A percentile compares a stretch with the other conserved stretches of the same genome.
Evolutionary conservation across 495 filamentous ascomycete species (phyloP).

Genomic region (Pseudomonodictys pantanalensis): DNA sequence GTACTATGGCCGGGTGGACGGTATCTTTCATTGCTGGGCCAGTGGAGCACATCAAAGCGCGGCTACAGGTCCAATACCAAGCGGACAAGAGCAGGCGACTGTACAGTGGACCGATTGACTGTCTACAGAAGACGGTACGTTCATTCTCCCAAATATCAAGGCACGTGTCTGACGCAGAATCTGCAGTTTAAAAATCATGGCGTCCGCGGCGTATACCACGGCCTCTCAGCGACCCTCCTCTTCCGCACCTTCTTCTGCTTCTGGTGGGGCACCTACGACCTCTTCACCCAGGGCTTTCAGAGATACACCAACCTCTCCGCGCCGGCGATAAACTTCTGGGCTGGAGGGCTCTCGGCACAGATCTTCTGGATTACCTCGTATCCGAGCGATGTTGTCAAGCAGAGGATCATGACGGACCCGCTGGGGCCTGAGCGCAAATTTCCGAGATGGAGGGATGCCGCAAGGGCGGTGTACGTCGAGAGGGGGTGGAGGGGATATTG

Average conservation of each 20-base stretch:
- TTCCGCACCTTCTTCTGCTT: conserved; percentile 95
- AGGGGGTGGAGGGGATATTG: conserved; percentile 77
- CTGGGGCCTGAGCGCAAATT: conserved; percentile 72
- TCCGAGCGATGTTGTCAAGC: conserved; percentile 93
- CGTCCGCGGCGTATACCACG: conserved; percentile 76
- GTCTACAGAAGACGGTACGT: conserved; percentile 64
- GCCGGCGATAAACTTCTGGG: conserved; percentile 93
- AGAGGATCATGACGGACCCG: conserved; percentile 92
- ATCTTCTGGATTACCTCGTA: conserved; percentile 91
- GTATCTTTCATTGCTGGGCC: conserved; percentile 91
- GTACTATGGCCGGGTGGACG: conserved; percentile 80
- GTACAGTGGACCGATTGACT: conserved; percentile 86
- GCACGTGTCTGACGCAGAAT: neutral
- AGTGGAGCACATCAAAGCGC: conserved; percentile 92
- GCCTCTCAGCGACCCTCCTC: conserved; percentile 76
- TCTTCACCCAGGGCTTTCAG: conserved; percentile 67
- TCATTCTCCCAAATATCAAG: neutral
- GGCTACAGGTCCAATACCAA: conserved; percentile 88
- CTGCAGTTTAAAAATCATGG: conserved; percentile 59
- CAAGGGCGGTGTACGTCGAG: conserved; percentile 69
- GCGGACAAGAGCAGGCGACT: conserved; percentile 67
- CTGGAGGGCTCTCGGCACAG: conserved; percentile 86
- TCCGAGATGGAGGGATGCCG: conserved; percentile 75
- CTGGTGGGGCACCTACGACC: conserved; percentile 93
- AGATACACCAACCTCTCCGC: conserved; percentile 67